These are phyloP conservation scores for Suhomyces bribrorum DNA, from an alignment of 1,139 yeast genomes.

Conservation along the genomic window DNA sequence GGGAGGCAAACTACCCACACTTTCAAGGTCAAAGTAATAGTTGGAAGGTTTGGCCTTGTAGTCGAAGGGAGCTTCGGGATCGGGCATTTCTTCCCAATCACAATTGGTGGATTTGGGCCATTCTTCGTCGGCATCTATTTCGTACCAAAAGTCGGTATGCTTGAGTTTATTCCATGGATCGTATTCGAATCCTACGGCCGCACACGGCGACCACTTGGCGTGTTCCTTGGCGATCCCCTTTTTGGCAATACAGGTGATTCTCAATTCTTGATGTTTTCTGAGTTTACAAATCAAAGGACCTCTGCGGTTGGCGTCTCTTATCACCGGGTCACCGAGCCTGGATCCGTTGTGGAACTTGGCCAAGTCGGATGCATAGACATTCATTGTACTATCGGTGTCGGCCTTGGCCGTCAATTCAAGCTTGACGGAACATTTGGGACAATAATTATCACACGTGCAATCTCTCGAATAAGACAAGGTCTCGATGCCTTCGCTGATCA, in stretches of 20 bases:
- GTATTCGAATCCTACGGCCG: slow-evolving; percentile 97
- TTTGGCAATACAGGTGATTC: slow-evolving; percentile 90
- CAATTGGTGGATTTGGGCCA: slow-evolving; percentile 92
- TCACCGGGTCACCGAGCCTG: slow-evolving; percentile 79
- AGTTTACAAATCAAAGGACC: slow-evolving; percentile 91
- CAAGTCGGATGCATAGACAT: slow-evolving; percentile 86
- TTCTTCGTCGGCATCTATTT: slow-evolving; percentile 81
- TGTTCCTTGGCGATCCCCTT: slow-evolving; percentile 98
- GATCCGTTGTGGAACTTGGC: slow-evolving; percentile 52
- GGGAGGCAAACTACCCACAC: slow-evolving; percentile 86
- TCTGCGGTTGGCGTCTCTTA: slow-evolving; percentile 69
- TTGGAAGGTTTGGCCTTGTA: slow-evolving; percentile 78
- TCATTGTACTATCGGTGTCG: slow-evolving; percentile 84
- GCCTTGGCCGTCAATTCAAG: slow-evolving; percentile 84
- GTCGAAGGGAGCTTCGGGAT: slow-evolving; percentile 84
- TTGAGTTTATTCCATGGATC: slow-evolving; percentile 99
- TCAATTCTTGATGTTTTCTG: slow-evolving; percentile 89
- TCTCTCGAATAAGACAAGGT: slow-evolving; percentile 81
- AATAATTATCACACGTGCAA: slow-evolving; percentile 97
- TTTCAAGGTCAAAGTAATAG: slow-evolving; percentile 86
- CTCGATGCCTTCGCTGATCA: slow-evolving; percentile 83
- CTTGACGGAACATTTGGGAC: slow-evolving; percentile 91
- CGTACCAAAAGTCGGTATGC: slow-evolving; percentile 97
- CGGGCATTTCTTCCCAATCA: slow-evolving; percentile 96
- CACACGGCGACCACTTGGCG: slow-evolving; percentile 97